Percentiles rank a stretch among this genome's conserved stretches.
These are phyloP conservation scores for Spencermartinsiella europaea DNA, from an alignment of 805 yeast species.

Conservation along the genomic window DNA sequence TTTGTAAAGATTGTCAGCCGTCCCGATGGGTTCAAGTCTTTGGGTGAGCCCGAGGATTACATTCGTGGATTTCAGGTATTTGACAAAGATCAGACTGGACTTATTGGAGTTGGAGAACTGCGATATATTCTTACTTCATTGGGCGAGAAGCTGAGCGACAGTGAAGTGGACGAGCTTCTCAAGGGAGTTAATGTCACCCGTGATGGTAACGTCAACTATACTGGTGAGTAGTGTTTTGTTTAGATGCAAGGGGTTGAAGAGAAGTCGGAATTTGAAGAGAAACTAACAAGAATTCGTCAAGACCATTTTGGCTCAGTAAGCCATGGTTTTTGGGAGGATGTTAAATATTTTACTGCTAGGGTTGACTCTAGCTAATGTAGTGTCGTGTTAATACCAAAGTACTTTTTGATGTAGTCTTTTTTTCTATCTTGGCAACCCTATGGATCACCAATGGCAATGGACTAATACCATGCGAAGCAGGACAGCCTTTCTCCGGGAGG, in stretches of 20 bases:
- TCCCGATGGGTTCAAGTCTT: slow-evolving; percentile 81
- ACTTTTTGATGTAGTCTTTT: not conserved
- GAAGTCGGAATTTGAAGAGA: not conserved
- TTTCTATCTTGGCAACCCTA: not conserved
- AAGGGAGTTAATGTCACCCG: slow-evolving; percentile 92
- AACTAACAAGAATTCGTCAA: slow-evolving; percentile 62
- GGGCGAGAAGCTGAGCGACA: slow-evolving; percentile 87
- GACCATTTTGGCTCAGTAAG: slow-evolving; percentile 86
- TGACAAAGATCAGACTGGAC: slow-evolving; percentile 93
- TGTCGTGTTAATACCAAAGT: too few relatives aligned
- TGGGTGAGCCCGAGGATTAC: slow-evolving; percentile 89
- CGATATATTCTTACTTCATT: slow-evolving; percentile 91
- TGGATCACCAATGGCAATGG: not conserved
- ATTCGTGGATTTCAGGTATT: slow-evolving; percentile 95
- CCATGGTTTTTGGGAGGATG: too few relatives aligned
- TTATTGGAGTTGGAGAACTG: slow-evolving; percentile 94
- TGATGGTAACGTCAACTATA: slow-evolving; percentile 93
- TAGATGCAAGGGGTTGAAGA: too few relatives aligned
- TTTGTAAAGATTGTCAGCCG: slow-evolving; percentile 73
- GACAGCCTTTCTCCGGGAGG: too few relatives aligned
- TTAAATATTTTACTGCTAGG: too few relatives aligned
- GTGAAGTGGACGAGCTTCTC: slow-evolving; percentile 91
- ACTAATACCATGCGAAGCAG: too few relatives aligned
- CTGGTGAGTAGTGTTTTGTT: slow-evolving; percentile 35
- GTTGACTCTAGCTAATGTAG: too few relatives aligned